These are phyloP conservation scores for Cytospora mali DNA, from an alignment of 2,329 filamentous ascomycete species.

Conservation along the genomic window DNA sequence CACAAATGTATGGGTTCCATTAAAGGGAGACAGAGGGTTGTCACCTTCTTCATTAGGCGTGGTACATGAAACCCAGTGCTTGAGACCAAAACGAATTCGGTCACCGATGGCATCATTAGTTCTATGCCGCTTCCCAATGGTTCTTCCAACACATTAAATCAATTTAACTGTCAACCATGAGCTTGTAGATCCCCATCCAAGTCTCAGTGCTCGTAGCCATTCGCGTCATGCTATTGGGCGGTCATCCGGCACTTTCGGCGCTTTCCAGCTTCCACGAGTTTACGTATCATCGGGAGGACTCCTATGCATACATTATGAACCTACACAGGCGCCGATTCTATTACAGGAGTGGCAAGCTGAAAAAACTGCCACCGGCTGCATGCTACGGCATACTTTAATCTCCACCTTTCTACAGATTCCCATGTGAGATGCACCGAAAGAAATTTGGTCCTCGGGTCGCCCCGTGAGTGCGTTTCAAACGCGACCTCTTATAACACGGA, in stretches of 20 bases:
- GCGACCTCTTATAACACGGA: not conserved
- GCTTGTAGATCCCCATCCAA: not conserved
- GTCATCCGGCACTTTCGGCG: not conserved
- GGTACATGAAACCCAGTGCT: not conserved
- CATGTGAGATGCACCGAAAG: not conserved
- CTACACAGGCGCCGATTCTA: not conserved
- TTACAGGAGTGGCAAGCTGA: not conserved
- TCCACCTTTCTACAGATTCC: not conserved
- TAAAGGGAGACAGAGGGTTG: not conserved
- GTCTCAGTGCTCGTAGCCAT: no score
- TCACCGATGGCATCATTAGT: not conserved
- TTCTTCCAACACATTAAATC: not conserved
- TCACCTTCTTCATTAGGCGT: conserved; percentile 17
- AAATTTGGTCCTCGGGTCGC: not conserved
- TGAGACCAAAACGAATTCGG: not conserved
- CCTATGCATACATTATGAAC: not conserved
- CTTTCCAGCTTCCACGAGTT: not conserved
- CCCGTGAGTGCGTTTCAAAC: not conserved
- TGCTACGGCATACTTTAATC: not conserved
- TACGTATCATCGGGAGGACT: not conserved
- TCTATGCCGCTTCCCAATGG: not conserved
- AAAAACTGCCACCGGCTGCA: not conserved
- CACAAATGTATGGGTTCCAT: not conserved
- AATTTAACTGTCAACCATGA: not conserved
- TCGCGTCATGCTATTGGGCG: not conserved